phyloP scores from a whole-genome alignment of 306 rosid genomes.

The Vigna angularis region DNA sequence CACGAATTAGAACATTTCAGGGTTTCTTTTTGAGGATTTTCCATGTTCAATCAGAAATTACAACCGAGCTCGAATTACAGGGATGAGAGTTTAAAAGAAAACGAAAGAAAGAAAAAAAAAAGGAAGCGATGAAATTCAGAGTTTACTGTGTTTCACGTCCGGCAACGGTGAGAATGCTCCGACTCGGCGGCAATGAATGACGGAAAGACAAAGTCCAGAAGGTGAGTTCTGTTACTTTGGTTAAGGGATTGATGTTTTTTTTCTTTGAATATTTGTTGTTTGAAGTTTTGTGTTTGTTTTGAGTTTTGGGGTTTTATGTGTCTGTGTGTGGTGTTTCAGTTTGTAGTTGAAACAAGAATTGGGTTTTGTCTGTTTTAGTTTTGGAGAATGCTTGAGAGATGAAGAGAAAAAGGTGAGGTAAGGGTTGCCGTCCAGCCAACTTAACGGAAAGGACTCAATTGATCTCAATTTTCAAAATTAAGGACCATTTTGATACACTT shows the following conservation, averaged over 20 bases:
- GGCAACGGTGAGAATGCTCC: background rate
- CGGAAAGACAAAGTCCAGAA: background rate
- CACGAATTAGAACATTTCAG: background rate
- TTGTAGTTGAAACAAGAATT: background rate
- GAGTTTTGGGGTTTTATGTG: background rate
- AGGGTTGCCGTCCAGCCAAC: no score
- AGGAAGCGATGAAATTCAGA: background rate
- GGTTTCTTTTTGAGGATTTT: background rate
- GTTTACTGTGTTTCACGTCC: slow-evolving; percentile 26
- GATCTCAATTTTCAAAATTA: no score
- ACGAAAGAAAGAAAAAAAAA: background rate
- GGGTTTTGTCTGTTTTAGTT: slow-evolving; percentile 32
- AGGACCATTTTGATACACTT: no score
- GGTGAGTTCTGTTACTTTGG: background rate
- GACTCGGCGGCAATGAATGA: background rate
- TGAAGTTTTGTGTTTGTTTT: background rate
- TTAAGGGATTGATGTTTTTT: background rate
- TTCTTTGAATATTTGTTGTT: background rate
- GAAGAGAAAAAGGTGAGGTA: background rate
- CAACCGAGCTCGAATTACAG: slow-evolving; percentile 24
- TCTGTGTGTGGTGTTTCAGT: slow-evolving; percentile 1
- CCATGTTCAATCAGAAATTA: background rate
- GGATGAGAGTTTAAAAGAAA: background rate
- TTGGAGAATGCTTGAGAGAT: background rate
- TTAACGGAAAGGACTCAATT: no score